These are phyloP conservation scores for Cymodocea nodosa DNA, from an alignment of 116 monocot species.

Conservation along the genomic window DNA sequence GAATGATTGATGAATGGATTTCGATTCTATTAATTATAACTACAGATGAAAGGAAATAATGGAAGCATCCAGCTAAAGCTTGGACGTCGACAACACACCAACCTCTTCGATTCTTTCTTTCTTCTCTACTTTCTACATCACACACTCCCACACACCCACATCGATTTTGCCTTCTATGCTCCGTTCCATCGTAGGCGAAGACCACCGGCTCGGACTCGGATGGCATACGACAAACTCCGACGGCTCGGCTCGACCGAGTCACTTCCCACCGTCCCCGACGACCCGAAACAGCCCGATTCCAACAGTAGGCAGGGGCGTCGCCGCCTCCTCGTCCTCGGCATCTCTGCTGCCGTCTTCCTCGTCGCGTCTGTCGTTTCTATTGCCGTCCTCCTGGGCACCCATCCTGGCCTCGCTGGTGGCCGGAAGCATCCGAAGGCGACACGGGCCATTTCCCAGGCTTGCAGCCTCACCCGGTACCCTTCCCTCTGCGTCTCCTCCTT, in stretches of 20 bases:
- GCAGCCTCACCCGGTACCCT: slow-evolving; percentile 49
- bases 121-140: no score
- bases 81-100: no score
- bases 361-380: slow-evolving; percentile 13
- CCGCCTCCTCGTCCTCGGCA: slow-evolving; percentile 10
- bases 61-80: no score
- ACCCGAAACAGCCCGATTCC: neutral
- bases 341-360: slow-evolving; percentile 21
- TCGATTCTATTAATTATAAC: no score
- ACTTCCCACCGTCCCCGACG: neutral
- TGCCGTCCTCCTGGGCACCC: slow-evolving; percentile 14
- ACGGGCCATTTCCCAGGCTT: slow-evolving; percentile 44
- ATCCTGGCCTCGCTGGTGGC: neutral
- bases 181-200: neutral
- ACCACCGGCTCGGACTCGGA: neutral
- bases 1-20: no score
- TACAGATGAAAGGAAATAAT: no score
- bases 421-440: slow-evolving; percentile 19
- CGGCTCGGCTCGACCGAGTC: slow-evolving; percentile 13
- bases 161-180: no score
- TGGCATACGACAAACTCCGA: slow-evolving; percentile 11
- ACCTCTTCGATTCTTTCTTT: no score
- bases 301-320: neutral
- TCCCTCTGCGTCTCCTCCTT: slow-evolving; percentile 47
- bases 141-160: no score